Evolutionary conservation across 208 protist genomes (phyloP), one percentile per base, ranked within the genome.

Genomic region (Tritrichomonas musculus): DNA sequence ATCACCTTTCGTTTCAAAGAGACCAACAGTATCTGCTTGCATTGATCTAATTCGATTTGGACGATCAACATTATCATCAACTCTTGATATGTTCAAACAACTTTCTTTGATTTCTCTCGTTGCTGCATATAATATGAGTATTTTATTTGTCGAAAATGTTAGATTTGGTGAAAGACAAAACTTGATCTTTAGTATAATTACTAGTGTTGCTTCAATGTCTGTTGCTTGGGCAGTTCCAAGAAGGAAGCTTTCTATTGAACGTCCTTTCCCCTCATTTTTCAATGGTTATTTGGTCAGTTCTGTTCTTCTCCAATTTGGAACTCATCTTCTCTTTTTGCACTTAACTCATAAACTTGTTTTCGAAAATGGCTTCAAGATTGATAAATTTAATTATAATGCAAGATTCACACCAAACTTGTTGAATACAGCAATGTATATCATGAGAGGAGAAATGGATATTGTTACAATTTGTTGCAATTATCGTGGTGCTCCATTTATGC

Each of bases 41-140:
- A 72, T 92, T 13, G 88, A 92, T 50, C 69, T 92, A 13, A 92
- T 92, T 44, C 9, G 88, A 33, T 69, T 57, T 39, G 88, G 88
- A 27, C 39, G 88, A 73, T 64, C 55, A 33, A 92, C 88, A 69
- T 22, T 92, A 5, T 20, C 57, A 64, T 44, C n/a, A 0, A 92
- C 50, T 39, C 25, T 39, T 50, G 55, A 92, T 14, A 0, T 92
- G 5, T 92, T 72, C 33, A 92, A 69, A 39, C 50, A 72, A 39
- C 22, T 69, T 53, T 14, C 88, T 1, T 69, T 92, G 25, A 92
- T 11, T 33, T 47, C 27, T 44, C 5, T 92, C 4, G 30, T 72
- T 20, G 4, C 3, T 20, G 36, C 50, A 20, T 92, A 72, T 27
- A 39, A 30, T 2, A 4, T 66, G 3, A 73, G 27, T 44, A 55